Evolutionary conservation across 495 filamentous ascomycete genomes (phyloP), one percentile per base, ranked within the genome.

Genomic region (Trichocladium antarcticum): DNA sequence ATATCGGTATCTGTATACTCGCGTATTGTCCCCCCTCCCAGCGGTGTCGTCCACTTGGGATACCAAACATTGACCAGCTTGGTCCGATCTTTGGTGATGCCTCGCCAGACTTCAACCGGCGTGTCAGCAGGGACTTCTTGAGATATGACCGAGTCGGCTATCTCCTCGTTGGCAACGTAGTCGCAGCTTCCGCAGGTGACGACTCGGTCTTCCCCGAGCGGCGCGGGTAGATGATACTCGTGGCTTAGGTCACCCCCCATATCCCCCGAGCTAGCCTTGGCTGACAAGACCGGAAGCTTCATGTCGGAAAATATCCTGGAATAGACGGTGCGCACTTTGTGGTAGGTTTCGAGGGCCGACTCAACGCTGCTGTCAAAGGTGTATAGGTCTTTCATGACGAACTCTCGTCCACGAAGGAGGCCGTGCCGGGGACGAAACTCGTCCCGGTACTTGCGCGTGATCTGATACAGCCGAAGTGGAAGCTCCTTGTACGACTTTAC

Each of bases 311-410:
- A 95, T 22, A 97, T 71, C 6, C 68, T 66, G 16, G 66, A 67
- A 62, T 98, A 98, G 14, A 80, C 82, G 22, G 60, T 60, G 32
- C 81, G 74, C 5, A 94, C 89, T 16, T 75, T 63, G 5, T 77
- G 55, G 56, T 98, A 98, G 1, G 92, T 95, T 37, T 79, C 68
- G 1, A 87, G 65, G 0, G 92, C 92, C 6, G 76, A 65, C 19
- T 77, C 59, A 2, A 74, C 57, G 32, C 67, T 82, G 46, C 71
- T 68, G 65, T 98, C 92, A 56, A 98, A 98, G 0, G 93, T 97
- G 60, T 98, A 98, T 1, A 98, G 77, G 64, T 98, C 92, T 67
- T 98, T 98, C 92, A 98, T 98, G 46, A 87, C 66, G 57, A 98
- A 98, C 57, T 98, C 92, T 51, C 85, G 80, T 0, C 87, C 84